A percentile compares a stretch with the other conserved stretches of the same genome.
Evolutionary conservation across 108 stramenopile species (phyloP).

Genomic region (Poteriospumella lacustris): DNA sequence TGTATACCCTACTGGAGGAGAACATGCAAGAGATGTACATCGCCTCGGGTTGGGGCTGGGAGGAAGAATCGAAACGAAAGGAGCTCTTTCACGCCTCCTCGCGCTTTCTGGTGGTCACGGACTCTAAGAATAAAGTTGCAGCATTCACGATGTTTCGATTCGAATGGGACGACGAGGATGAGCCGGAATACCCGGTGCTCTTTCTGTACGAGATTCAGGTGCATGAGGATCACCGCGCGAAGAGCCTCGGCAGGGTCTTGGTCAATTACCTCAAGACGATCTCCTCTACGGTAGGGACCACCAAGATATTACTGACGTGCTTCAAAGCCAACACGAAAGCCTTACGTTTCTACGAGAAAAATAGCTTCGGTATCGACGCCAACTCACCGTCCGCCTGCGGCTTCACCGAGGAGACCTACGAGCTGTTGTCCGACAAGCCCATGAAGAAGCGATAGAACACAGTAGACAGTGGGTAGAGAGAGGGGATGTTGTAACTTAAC

Average conservation of each 20-base stretch:
- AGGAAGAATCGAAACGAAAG: background rate
- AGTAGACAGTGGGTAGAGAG: too few species aligned
- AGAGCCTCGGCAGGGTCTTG: background rate
- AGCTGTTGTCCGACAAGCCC: background rate
- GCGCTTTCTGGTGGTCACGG: background rate
- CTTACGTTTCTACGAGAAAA: background rate
- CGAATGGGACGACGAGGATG: constrained; percentile 29
- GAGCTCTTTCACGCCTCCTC: constrained; percentile 14
- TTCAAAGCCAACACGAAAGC: constrained; percentile 9
- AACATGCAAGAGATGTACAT: constrained; percentile 2
- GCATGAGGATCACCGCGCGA: background rate
- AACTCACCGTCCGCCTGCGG: constrained; percentile 18
- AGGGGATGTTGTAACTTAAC: too few species aligned
- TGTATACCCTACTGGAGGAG: background rate
- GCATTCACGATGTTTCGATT: constrained; percentile 15
- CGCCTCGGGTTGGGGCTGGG: background rate
- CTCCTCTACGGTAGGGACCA: background rate
- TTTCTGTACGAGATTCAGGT: constrained; percentile 15
- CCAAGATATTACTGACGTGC: constrained; percentile 16
- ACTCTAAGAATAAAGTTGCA: background rate
- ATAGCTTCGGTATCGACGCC: constrained; percentile 2
- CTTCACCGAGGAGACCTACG: background rate
- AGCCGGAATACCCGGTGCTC: constrained; percentile 15
- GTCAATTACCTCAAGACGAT: background rate
- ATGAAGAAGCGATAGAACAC: too few species aligned